Base-by-base conservation (phyloP, 2,329 filamentous ascomycete genomes). In the Immersiporthe knoxdaviesiana region DNA sequence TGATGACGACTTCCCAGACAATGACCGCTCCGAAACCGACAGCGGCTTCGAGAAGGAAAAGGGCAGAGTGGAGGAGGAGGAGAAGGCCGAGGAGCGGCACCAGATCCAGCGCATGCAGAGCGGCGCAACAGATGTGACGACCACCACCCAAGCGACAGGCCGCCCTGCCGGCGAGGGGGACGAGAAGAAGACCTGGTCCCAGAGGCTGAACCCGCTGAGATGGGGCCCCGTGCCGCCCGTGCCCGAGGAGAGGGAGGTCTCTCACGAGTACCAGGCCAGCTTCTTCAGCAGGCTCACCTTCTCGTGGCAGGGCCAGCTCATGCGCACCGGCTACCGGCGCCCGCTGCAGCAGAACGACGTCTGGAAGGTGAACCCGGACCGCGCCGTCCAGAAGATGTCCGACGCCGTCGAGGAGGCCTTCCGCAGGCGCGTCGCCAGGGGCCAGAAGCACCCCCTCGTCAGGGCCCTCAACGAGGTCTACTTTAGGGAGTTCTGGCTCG, bases 401-500 rank as follows among this genome's bases (percentile, higher is more conserved):
- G 79, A 81, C 10, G 91, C 85, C 73, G 81, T 97, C 60, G 85
- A 90, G 70, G 84, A 82, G 7, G 87, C 91, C 0, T 94, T 97
- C 77, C 83, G 90, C 71, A 86, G 84, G 72, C 87, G 92, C n/a
- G 83, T 88, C 7, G 85, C 87, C 60, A 84, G 86, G 35, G 92
- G 92, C 67, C 87, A 91, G 67, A 90, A 91, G 76, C 85, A 92
- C 71, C 92, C 94, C 1, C 82, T 98, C 3, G 77, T 93, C 18
- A 91, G 90, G 85, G 93, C 95, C 1, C 81, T 98, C 68, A 92
- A 94, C 78, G 94, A 98, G 74, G 93, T 92, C 2, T 96, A 95
- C 82, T 90, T 90, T 75, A 84, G 84, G 72, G 95, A 98, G 75
- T 96, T 98, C 77, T 90, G 92, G 83, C 79, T 97, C 3, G 94